phyloP scores from a whole-genome alignment of 1,284 basidiomycete genomes.

The Ustilago curta region DNA sequence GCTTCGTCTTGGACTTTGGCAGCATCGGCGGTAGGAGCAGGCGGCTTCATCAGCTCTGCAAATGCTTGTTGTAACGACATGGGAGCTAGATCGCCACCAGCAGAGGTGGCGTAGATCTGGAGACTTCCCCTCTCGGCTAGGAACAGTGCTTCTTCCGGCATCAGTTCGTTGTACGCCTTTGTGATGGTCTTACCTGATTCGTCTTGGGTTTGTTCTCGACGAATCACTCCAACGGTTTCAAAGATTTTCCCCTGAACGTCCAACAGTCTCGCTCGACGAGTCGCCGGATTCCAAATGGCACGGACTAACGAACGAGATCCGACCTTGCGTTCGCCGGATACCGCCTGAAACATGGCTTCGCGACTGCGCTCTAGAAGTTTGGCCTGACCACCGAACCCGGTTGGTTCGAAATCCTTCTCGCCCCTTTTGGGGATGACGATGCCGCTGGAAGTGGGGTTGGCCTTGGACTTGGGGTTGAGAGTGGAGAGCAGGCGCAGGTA shows the following conservation, averaged over 20 bases:
- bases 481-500: constrained; percentile 45
- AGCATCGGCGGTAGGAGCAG: neutral
- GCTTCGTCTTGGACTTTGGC: constrained; percentile 78
- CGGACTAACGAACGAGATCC: constrained; percentile 50
- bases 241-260: constrained; percentile 61
- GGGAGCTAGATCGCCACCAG: constrained; percentile 70
- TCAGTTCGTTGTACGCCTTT: constrained; percentile 74
- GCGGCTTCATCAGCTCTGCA: constrained; percentile 77
- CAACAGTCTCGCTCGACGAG: constrained; percentile 55
- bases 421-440: constrained; percentile 64
- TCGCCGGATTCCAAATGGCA: constrained; percentile 57
- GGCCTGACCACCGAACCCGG: constrained; percentile 74
- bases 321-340: constrained; percentile 75
- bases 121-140: constrained; percentile 77
- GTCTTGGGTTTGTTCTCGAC: constrained; percentile 11
- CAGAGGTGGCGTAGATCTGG: constrained; percentile 29
- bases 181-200: constrained; percentile 18
- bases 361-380: constrained; percentile 85
- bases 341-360: constrained; percentile 84
- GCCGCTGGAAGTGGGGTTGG: neutral
- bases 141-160: constrained; percentile 94
- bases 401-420: constrained; percentile 80
- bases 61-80: constrained; percentile 94
- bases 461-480: constrained; percentile 32
- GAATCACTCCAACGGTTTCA: constrained; percentile 56